A percentile compares a stretch with the other conserved stretches of the same genome.
Conservation (phyloP, 345 rosid genomes). For the Excoecaria cochinchinensis region DNA sequence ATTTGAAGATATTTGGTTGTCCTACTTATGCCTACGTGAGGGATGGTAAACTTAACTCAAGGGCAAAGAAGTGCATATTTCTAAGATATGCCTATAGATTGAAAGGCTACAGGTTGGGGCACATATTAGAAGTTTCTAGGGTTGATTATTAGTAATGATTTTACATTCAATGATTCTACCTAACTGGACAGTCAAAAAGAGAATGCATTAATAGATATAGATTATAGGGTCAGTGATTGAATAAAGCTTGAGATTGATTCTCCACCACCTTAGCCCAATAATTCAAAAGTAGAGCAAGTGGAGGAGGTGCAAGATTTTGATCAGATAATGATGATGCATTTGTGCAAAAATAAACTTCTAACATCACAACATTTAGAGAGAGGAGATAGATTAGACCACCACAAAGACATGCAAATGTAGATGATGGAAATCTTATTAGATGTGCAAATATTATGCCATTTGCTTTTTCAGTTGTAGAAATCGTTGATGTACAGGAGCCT, state of each 20-base stretch:
- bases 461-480: too few species aligned
- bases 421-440: too few species aligned
- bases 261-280: background rate
- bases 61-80: background rate
- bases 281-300: background rate
- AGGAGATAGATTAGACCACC: too few species aligned
- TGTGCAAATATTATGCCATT: too few species aligned
- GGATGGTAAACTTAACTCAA: background rate
- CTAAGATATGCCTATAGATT: background rate
- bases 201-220: background rate
- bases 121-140: background rate
- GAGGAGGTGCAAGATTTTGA: background rate
- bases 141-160: background rate
- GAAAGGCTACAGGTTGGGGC: background rate
- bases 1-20: background rate
- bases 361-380: too few species aligned
- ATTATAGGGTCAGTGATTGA: too few species aligned
- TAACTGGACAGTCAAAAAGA: background rate
- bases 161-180: background rate
- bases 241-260: background rate
- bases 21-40: constrained; percentile 1
- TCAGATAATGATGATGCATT: too few species aligned
- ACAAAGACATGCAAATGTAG: too few species aligned
- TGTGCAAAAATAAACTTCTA: too few species aligned
- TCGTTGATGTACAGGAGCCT: too few species aligned